These are phyloP conservation scores for Fusarium sterilihyphosum DNA, from an alignment of 2,329 filamentous ascomycete genomes.

Conservation along the genomic window DNA sequence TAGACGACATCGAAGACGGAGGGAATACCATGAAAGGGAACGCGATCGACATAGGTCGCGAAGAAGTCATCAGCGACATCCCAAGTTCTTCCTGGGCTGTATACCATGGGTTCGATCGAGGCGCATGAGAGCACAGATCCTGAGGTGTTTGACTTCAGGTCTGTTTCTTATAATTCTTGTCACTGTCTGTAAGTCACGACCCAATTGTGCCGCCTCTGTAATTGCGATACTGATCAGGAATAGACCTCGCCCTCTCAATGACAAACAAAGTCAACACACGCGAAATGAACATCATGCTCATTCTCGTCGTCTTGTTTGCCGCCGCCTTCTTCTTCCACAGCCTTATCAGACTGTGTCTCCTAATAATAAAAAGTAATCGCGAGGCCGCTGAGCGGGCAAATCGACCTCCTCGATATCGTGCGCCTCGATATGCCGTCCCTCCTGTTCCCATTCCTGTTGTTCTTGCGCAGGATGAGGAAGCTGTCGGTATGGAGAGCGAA, in stretches of 20 bases:
- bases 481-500: conserved; percentile 64
- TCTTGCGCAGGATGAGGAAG: conserved; percentile 78
- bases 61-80: conserved; percentile 31
- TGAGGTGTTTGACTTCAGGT: conserved; percentile 73
- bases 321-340: conserved; percentile 85
- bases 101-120: conserved; percentile 65
- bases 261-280: conserved; percentile 70
- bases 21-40: conserved; percentile 8
- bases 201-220: not conserved
- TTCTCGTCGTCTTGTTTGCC: conserved; percentile 78
- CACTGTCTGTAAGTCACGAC: conserved; percentile 68
- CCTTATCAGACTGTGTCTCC: conserved; percentile 76
- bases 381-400: conserved; percentile 32
- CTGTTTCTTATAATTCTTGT: conserved; percentile 68
- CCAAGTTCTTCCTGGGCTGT: conserved; percentile 62
- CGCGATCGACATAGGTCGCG: conserved; percentile 13
- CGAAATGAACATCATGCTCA: conserved; percentile 82
- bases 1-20: not conserved
- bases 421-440: conserved; percentile 76
- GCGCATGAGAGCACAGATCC: conserved; percentile 63
- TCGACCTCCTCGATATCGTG: conserved; percentile 58
- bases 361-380: conserved; percentile 63
- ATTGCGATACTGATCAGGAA: conserved; percentile 1
- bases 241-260: conserved; percentile 79
- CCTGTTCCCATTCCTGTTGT: conserved; percentile 79